These are phyloP conservation scores for Lactarius indigo DNA, from an alignment of 768 basidiomycete genomes.

Conservation along the genomic window DNA sequence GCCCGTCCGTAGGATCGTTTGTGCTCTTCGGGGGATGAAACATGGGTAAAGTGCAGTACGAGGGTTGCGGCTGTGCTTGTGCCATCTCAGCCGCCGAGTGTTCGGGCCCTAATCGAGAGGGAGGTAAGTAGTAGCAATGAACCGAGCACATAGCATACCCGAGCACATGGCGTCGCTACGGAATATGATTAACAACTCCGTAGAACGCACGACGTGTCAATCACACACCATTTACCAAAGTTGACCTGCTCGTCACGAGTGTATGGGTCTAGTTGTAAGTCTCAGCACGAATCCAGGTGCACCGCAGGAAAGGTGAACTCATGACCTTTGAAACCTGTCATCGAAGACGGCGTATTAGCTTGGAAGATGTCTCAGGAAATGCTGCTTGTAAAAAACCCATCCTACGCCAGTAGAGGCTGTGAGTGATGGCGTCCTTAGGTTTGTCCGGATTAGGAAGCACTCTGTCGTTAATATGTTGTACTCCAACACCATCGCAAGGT, in stretches of 20 bases:
- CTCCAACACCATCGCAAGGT: conserved; percentile 41
- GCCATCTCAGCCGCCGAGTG: conserved; percentile 35
- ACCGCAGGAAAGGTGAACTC: not conserved
- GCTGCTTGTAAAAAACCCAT: conserved; percentile 39
- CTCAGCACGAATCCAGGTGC: not conserved
- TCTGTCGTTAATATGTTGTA: conserved; percentile 42
- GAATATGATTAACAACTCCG: not conserved
- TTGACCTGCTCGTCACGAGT: conserved; percentile 49
- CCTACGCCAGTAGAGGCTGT: conserved; percentile 53
- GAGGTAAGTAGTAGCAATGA: not conserved
- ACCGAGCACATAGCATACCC: conserved; percentile 33
- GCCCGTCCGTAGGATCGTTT: conserved; percentile 30
- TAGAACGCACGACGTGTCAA: not conserved
- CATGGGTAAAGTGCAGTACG: conserved; percentile 51
- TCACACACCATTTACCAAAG: conserved; percentile 50
- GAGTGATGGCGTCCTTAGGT: conserved; percentile 53
- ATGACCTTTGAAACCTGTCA: conserved; percentile 52
- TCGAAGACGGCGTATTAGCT: not conserved
- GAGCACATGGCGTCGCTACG: conserved; percentile 48
- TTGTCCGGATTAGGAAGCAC: conserved; percentile 45
- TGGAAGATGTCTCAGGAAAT: not conserved
- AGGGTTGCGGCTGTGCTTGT: conserved; percentile 45
- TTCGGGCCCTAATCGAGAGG: conserved; percentile 41
- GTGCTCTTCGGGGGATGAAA: conserved; percentile 43
- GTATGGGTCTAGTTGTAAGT: conserved; percentile 47